Conservation (phyloP, 225 moss, liverwort and hornwort species). For the Bryum argenteum region DNA sequence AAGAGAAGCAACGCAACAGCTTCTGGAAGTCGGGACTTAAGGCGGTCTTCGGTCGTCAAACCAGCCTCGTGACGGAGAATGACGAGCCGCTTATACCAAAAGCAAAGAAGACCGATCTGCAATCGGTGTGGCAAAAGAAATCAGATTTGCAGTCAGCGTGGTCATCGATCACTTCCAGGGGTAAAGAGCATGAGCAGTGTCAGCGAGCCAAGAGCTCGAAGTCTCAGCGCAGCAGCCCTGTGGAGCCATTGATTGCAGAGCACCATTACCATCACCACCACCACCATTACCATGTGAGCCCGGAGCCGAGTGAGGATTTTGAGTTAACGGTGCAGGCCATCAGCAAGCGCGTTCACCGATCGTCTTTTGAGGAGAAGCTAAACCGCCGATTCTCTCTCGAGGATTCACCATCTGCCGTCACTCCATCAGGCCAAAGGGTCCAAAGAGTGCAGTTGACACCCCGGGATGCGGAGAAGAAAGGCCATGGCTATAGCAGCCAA, state of each 20-base stretch:
- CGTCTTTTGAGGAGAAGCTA: slow-evolving; percentile 53
- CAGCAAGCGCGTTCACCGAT: slow-evolving; percentile 42
- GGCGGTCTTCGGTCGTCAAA: slow-evolving; percentile 31
- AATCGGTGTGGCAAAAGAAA: slow-evolving; percentile 17
- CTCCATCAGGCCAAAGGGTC: slow-evolving; percentile 15
- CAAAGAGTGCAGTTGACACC: slow-evolving; percentile 32
- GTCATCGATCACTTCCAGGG: slow-evolving; percentile 13
- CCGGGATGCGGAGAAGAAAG: slow-evolving; percentile 40
- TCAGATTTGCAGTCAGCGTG: slow-evolving; percentile 22
- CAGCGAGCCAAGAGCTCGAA: slow-evolving; percentile 10
- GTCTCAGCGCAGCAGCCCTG: too few relatives aligned
- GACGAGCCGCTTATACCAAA: slow-evolving; percentile 23
- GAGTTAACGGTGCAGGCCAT: slow-evolving; percentile 55
- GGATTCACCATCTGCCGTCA: neutral
- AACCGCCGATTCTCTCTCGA: slow-evolving; percentile 33
- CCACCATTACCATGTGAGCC: slow-evolving; percentile 40
- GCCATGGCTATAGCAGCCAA: slow-evolving; percentile 19
- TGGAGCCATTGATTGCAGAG: neutral
- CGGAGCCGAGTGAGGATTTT: slow-evolving; percentile 35
- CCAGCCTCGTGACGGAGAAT: slow-evolving; percentile 16
- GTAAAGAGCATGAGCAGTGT: slow-evolving; percentile 27
- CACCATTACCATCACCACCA: slow-evolving; percentile 44
- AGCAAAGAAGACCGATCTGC: slow-evolving; percentile 20
- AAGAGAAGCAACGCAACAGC: slow-evolving; percentile 34
- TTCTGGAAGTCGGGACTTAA: slow-evolving; percentile 48